Evolutionary conservation across 2,329 filamentous ascomycete genomes (phyloP), one percentile per base, ranked within the genome.

Genomic region (Penicillium brasilianum): DNA sequence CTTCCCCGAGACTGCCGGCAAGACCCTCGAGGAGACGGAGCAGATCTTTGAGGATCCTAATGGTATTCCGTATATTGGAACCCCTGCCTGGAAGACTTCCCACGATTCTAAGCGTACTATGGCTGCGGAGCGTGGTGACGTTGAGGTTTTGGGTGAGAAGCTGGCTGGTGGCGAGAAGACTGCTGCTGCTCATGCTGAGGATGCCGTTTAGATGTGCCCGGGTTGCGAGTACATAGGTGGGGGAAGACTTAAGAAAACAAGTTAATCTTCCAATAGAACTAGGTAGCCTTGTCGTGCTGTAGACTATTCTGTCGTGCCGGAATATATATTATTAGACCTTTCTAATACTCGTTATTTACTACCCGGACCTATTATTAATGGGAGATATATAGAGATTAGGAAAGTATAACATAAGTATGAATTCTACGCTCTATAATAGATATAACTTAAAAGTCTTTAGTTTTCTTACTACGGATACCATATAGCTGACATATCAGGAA

Each of bases 21-120:
- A 87, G 77, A 89, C 88, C 0, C 84, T 93, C 0, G 90, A 93
- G 73, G 89, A 93, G 75, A 88, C 91, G 73, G 89, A 90, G 66
- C 85, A 87, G 6, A 87, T 93, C 65, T 93, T 93, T 70, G 74
- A 74, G 37, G 74, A 76, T 32, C 73, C 74, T 16, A 61, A 70
- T 41, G 76, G 76, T 18, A 68, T 74, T 41, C 72, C 70, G 25
- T 76, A 75, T 60, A 74, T 78, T 25, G 76, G 76, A 60, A 75
- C 68, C 4, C 70, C 75, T 14, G 73, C 76, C 22, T 78, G 76
- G 76, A 77, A 76, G 71, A 78, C 76, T 9, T 63, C 57, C 37
- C 72, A 73, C 48, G 63, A 72, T 44, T 73, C 69, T 58, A 65
- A 66, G 55, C 72, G 69, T 37, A 73, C 70, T 20, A 68, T 65